Conservation (phyloP, 2,329 filamentous ascomycete genomes). For the Stachybotrys echinatus region DNA sequence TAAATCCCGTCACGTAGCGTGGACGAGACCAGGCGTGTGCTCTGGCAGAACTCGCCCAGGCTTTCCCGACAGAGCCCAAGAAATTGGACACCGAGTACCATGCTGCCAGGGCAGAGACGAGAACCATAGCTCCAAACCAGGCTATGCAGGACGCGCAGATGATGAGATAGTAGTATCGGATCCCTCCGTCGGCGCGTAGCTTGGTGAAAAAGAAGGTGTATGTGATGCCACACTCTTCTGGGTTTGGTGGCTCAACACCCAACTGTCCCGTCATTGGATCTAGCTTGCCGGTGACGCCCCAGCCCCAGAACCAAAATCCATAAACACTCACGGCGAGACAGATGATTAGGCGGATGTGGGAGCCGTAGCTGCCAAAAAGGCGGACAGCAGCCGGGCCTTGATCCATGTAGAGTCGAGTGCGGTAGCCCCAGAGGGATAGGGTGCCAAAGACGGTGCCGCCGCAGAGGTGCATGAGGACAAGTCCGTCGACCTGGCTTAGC, state of each 20-base stretch:
- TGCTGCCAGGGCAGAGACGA: slow-evolving; percentile 11
- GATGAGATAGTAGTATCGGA: slow-evolving; percentile 15
- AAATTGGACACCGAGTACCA: too few species aligned
- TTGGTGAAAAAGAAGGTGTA: slow-evolving; percentile 20
- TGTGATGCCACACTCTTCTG: slow-evolving; percentile 8
- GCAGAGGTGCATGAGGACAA: slow-evolving; percentile 22
- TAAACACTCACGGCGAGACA: slow-evolving; percentile 15
- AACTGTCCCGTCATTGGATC: slow-evolving; percentile 9
- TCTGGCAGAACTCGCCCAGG: too few species aligned
- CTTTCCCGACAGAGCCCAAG: too few species aligned
- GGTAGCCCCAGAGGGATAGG: slow-evolving; percentile 20
- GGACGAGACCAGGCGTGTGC: too few species aligned
- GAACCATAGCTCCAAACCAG: slow-evolving; percentile 15
- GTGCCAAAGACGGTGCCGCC: slow-evolving; percentile 20
- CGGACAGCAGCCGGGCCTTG: slow-evolving; percentile 12
- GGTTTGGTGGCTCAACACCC: slow-evolving; percentile 6
- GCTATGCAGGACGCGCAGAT: slow-evolving; percentile 10
- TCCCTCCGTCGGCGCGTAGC: slow-evolving; percentile 11
- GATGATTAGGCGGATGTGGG: slow-evolving; percentile 14
- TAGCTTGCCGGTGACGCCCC: slow-evolving; percentile 11
- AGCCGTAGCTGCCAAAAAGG: slow-evolving; percentile 16
- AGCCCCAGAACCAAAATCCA: slow-evolving; percentile 21
- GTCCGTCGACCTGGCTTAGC: slow-evolving; percentile 15
- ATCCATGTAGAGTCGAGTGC: slow-evolving; percentile 15
- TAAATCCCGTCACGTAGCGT: slow-evolving; percentile 14